Percentiles rank a stretch among this genome's conserved stretches.
These are phyloP conservation scores for Syzygium grande DNA, from an alignment of 345 rosid genomes.

Conservation along the genomic window DNA sequence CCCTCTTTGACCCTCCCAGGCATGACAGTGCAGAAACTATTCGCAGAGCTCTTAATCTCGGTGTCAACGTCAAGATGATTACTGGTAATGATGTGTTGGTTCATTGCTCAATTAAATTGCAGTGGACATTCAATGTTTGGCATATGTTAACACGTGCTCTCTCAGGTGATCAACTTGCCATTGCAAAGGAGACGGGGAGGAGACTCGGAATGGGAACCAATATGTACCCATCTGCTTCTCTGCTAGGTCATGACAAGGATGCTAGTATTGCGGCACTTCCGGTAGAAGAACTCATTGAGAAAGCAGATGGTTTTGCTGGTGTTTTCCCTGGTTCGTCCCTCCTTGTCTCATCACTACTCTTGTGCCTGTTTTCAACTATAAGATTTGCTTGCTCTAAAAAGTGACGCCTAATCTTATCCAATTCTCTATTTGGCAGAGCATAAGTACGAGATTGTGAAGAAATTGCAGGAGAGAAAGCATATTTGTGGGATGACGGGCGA, in stretches of 20 bases:
- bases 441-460: conserved; percentile 93
- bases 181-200: conserved; percentile 93
- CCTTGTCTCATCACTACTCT: neutral
- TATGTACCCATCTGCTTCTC: conserved; percentile 88
- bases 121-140: neutral
- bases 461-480: conserved; percentile 78
- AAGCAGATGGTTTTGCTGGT: conserved; percentile 93
- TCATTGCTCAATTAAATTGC: neutral
- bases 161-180: conserved; percentile 71
- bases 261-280: conserved; percentile 55
- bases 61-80: conserved; percentile 53
- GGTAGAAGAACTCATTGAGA: conserved; percentile 78
- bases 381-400: neutral
- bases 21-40: conserved; percentile 53
- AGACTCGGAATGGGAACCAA: conserved; percentile 95
- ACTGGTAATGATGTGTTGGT: conserved; percentile 13
- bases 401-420: neutral
- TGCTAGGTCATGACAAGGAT: conserved; percentile 73
- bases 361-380: neutral
- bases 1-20: conserved; percentile 40
- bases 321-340: conserved; percentile 75
- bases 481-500: conserved; percentile 96
- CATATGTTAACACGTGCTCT: neutral
- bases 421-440: conserved; percentile 41
- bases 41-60: conserved; percentile 40